Percentiles rank a stretch among this genome's conserved stretches.
Conservation (phyloP, 768 basidiomycete genomes). For the Amanita phalloides region DNA sequence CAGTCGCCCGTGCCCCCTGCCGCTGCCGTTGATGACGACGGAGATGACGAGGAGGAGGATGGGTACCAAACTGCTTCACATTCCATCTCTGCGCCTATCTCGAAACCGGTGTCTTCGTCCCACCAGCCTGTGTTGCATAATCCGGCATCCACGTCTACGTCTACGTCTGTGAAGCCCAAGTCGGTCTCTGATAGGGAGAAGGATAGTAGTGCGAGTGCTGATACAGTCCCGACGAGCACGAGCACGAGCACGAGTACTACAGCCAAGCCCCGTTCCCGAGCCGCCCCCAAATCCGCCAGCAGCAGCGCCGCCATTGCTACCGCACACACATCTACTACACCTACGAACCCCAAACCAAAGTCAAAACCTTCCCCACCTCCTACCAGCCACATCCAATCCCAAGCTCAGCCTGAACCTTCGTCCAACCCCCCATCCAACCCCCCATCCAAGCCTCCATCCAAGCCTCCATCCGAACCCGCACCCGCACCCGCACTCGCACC, state of each 20-base stretch:
- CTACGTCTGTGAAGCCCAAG: background rate
- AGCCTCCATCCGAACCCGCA: too few species aligned
- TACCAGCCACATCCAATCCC: background rate
- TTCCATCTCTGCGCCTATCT: background rate
- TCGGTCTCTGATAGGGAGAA: background rate
- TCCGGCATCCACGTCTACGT: background rate
- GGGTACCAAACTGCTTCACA: background rate
- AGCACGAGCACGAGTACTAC: background rate
- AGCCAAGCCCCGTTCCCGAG: constrained; percentile 9
- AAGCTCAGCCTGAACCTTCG: background rate
- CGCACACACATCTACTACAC: constrained; percentile 4
- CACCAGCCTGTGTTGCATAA: background rate
- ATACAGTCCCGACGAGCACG: background rate
- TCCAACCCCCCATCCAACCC: too few species aligned
- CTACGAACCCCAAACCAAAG: background rate
- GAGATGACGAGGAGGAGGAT: background rate
- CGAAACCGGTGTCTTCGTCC: background rate
- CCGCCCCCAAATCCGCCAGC: constrained; percentile 11
- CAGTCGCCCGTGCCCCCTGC: background rate
- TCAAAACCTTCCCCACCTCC: background rate
- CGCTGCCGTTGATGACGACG: background rate
- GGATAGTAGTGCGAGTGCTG: too few species aligned
- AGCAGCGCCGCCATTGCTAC: background rate
- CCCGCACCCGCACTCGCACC: too few species aligned
- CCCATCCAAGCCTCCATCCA: too few species aligned